phyloP scores from a whole-genome alignment of 129 eudicot genomes.

The Gnaphalium uliginosum region DNA sequence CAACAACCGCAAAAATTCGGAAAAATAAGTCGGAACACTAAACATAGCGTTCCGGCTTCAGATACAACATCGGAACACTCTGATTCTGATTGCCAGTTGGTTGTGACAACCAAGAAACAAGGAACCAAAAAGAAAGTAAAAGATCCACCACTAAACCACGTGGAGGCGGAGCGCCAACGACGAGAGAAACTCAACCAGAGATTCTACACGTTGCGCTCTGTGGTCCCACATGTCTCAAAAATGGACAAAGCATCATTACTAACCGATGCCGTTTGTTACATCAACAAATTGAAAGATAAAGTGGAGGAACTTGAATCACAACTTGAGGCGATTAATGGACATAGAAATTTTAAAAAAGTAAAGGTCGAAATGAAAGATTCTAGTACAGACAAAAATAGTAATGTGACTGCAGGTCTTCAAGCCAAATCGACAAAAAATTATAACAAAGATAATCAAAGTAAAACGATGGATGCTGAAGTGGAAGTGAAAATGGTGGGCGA shows the following conservation, averaged over 20 bases:
- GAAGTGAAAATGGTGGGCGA: slow-evolving; percentile 62
- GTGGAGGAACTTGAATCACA: slow-evolving; percentile 48
- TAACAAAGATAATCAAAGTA: not conserved
- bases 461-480: slow-evolving; percentile 27
- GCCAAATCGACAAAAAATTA: not conserved
- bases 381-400: slow-evolving; percentile 27
- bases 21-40: not conserved
- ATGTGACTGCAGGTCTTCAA: not conserved
- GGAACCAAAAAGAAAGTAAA: slow-evolving; percentile 44
- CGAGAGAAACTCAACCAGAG: slow-evolving; percentile 76
- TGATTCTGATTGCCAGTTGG: slow-evolving; percentile 46
- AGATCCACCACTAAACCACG: slow-evolving; percentile 44
- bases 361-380: slow-evolving; percentile 22
- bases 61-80: slow-evolving; percentile 37
- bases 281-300: slow-evolving; percentile 50
- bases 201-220: slow-evolving; percentile 67
- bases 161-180: slow-evolving; percentile 82
- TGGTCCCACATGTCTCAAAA: slow-evolving; percentile 70
- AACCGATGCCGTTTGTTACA: slow-evolving; percentile 67
- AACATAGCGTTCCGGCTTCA: not conserved
- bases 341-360: slow-evolving; percentile 9
- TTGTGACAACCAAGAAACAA: slow-evolving; percentile 2
- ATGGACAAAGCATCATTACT: slow-evolving; percentile 80
- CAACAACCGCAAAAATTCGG: not conserved
- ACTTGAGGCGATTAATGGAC: not conserved